Conservation (phyloP, 1,284 basidiomycete species). For the Polyporus tsugae region DNA sequence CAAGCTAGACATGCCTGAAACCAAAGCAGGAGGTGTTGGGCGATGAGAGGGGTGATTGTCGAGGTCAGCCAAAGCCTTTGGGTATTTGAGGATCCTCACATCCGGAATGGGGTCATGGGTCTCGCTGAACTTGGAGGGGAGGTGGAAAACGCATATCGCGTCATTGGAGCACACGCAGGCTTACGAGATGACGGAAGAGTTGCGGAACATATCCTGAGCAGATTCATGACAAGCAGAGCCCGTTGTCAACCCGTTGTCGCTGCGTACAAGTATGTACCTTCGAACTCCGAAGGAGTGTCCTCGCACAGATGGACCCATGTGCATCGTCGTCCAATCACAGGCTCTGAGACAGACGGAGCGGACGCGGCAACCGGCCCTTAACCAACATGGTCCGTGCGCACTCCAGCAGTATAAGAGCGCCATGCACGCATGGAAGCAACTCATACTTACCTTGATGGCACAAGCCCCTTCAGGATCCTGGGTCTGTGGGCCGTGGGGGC, state of each 20-base stretch:
- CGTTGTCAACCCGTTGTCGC: background rate
- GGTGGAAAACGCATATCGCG: constrained; percentile 27
- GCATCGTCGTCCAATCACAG: background rate
- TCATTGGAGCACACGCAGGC: constrained; percentile 15
- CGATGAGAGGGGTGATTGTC: background rate
- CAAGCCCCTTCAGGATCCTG: constrained; percentile 48
- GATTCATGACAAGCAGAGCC: constrained; percentile 12
- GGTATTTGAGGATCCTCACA: constrained; percentile 33
- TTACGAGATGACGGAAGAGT: constrained; percentile 8
- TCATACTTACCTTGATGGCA: constrained; percentile 53
- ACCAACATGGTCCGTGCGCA: constrained; percentile 42
- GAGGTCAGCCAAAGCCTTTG: constrained; percentile 1
- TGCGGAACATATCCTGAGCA: constrained; percentile 20
- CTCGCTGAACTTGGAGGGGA: constrained; percentile 21
- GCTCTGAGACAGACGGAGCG: background rate
- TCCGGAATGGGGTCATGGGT: constrained; percentile 27
- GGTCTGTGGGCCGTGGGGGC: constrained; percentile 53
- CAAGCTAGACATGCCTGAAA: constrained; percentile 35
- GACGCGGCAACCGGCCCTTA: constrained; percentile 34
- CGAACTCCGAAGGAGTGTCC: background rate
- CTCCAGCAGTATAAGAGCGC: constrained; percentile 33
- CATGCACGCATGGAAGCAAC: constrained; percentile 26
- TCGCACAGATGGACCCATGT: background rate
- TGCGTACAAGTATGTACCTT: background rate
- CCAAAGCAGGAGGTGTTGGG: background rate